Base-by-base conservation (phyloP, 768 basidiomycete genomes). In the Mycena galericulata region DNA sequence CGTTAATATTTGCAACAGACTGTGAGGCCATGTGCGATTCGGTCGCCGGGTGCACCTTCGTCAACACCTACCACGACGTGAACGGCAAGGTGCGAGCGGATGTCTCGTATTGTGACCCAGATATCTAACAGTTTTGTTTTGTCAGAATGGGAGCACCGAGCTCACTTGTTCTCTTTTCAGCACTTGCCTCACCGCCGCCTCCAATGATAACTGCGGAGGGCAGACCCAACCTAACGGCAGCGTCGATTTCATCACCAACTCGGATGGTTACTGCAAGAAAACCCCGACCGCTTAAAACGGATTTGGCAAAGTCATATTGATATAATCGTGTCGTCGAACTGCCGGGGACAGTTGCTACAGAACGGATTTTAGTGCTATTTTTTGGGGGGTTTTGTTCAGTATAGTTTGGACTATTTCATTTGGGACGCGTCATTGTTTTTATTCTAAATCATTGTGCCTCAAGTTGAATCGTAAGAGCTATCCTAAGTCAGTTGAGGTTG, bases 31-130 rank as follows among this genome's bases (percentile, higher is more conserved):
- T 79, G 78, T 79, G 77, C 53, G 68, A 77, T 61, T 68, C 68
- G 12, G 78, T 80, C 34, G 51, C 67, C 2, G 79, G 74, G 40
- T 81, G 80, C 51, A 68, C 57, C 14, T 80, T 79, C 62, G 79
- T 78, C 29, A 80, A 82, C 65, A 75, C 76, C 3, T 81, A 80
- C 70, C 76, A 79, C 66, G 80, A 82, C 59, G 76, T 78, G 26
- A 80, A 82, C 62, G 81, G 77, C 32, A 80, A 80, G 73, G 79
- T 80, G 45, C 40, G 71, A 59, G 27, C 49, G 8, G 50, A 53
- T 61, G 34, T 34, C 18, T 46, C 14, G 22, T 47, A 11, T 24
- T 8, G 26, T 1, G 40, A 12, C 57, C n/a, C 12, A n/a, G 40
- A 32, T 55, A 5, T 34, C 43, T 62, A n/a, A n/a, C 27, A 4